These are phyloP conservation scores for Clitopilus hobsonii DNA, from an alignment of 768 basidiomycete genomes.

Conservation along the genomic window DNA sequence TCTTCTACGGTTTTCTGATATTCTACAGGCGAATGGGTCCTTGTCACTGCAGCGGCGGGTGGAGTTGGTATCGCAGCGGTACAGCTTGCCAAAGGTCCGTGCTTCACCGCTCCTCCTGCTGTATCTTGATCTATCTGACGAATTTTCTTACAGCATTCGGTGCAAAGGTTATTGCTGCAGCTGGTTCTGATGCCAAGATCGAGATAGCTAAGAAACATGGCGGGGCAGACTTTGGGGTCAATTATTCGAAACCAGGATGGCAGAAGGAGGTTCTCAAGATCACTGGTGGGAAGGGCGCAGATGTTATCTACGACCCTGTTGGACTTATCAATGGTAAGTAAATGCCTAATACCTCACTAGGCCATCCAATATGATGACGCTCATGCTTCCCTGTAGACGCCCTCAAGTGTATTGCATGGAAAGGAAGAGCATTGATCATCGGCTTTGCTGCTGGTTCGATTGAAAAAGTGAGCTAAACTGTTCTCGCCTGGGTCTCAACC, in stretches of 20 bases:
- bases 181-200: conserved; percentile 74
- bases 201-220: conserved; percentile 71
- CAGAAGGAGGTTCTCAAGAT: conserved; percentile 85
- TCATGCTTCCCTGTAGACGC: conserved; percentile 44
- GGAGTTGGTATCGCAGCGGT: conserved; percentile 92
- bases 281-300: conserved; percentile 81
- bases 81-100: conserved; percentile 84
- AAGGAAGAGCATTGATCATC: conserved; percentile 88
- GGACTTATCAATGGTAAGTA: conserved; percentile 63
- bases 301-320: conserved; percentile 85
- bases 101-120: not conserved
- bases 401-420: conserved; percentile 92
- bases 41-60: conserved; percentile 94
- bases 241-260: conserved; percentile 81
- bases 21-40: conserved; percentile 77
- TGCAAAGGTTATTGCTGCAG: conserved; percentile 93
- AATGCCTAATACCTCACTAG: not conserved
- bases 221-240: conserved; percentile 77
- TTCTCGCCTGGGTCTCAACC: not conserved
- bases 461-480: conserved; percentile 55
- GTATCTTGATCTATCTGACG: not conserved
- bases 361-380: not conserved
- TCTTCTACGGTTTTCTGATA: not conserved
- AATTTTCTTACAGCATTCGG: conserved; percentile 57
- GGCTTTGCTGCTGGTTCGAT: conserved; percentile 87